Conservation (phyloP, 805 yeast species). For the Schwanniomyces vanrijiae region DNA sequence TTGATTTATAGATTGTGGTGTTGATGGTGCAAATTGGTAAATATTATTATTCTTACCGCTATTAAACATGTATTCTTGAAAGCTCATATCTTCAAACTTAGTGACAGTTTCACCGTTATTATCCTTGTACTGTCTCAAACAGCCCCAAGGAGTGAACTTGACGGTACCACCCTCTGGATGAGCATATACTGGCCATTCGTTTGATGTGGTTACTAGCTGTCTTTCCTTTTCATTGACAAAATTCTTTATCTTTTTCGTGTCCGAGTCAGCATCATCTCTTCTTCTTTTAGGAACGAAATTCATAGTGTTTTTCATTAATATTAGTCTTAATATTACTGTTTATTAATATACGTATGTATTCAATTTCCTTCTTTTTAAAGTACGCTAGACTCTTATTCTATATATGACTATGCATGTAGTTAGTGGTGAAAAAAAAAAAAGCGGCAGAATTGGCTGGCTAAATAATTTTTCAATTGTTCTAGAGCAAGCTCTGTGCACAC, state of each 20-base stretch:
- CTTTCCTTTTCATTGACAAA: conserved; percentile 10
- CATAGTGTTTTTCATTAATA: not conserved
- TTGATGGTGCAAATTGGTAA: conserved; percentile 17
- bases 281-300: conserved; percentile 13
- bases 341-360: not conserved
- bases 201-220: conserved; percentile 17
- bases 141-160: conserved; percentile 66
- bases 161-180: conserved; percentile 65
- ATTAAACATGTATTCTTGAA: conserved; percentile 20
- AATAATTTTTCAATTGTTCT: not conserved
- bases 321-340: not conserved
- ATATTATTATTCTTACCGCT: conserved; percentile 2
- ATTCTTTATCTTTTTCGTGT: conserved; percentile 14
- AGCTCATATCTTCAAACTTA: conserved; percentile 45
- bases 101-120: conserved; percentile 46
- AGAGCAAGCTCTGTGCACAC: conserved; percentile 1
- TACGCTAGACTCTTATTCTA: not conserved
- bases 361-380: not conserved
- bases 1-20: conserved; percentile 22
- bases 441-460: conserved; percentile 1
- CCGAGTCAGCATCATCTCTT: conserved; percentile 11
- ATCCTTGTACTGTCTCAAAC: conserved; percentile 46
- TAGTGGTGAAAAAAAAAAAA: not conserved
- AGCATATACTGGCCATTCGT: conserved; percentile 55
- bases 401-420: not conserved